A percentile compares a stretch with the other conserved stretches of the same genome.
Conservation (phyloP, 441 rosid species). For the Manihot esculenta region DNA sequence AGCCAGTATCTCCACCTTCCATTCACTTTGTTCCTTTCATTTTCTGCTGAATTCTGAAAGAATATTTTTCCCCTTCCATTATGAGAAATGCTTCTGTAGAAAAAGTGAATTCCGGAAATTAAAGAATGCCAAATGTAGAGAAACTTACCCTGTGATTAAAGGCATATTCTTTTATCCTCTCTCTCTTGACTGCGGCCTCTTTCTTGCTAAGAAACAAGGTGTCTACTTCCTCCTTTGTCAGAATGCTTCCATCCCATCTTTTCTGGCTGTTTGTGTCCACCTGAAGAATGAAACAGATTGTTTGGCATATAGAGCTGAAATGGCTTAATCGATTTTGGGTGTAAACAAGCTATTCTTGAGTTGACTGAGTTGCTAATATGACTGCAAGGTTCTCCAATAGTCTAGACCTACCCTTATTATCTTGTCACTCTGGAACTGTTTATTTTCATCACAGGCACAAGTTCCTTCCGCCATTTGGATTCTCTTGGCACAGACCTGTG, state of each 20-base stretch:
- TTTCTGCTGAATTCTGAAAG: conserved; percentile 77
- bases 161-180: conserved; percentile 62
- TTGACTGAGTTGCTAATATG: neutral
- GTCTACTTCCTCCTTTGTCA: conserved; percentile 76
- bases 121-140: neutral
- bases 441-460: conserved; percentile 40
- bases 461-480: conserved; percentile 23
- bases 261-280: conserved; percentile 57
- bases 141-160: conserved; percentile 61
- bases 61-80: neutral
- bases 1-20: conserved; percentile 87
- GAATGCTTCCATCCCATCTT: conserved; percentile 81
- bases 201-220: conserved; percentile 60
- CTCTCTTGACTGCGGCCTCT: conserved; percentile 72
- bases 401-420: conserved; percentile 40
- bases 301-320: neutral
- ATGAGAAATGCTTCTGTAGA: neutral
- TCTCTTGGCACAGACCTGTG: conserved; percentile 61
- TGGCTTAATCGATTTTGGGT: neutral
- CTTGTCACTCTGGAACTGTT: conserved; percentile 49
- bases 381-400: neutral
- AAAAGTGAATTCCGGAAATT: neutral
- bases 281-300: conserved; percentile 34
- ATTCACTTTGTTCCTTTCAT: conserved; percentile 52
- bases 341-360: neutral